A percentile compares a stretch with the other conserved stretches of the same genome.
These are phyloP conservation scores for Phialophora verrucosa DNA, from an alignment of 2,329 filamentous ascomycete genomes.

Conservation along the genomic window DNA sequence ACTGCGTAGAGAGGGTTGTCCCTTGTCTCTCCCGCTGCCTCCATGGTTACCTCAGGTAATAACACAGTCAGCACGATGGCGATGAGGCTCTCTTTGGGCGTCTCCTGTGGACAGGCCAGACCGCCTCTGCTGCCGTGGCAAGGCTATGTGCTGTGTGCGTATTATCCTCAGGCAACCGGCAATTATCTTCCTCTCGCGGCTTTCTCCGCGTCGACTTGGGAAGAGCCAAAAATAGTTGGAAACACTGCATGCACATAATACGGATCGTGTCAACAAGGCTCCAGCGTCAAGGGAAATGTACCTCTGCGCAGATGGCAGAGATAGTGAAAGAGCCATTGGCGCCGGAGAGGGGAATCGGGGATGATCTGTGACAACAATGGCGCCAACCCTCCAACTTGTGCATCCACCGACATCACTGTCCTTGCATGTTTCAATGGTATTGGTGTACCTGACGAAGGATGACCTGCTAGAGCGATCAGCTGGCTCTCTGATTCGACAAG, in stretches of 20 bases:
- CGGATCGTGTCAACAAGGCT: neutral
- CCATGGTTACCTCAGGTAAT: neutral
- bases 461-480: slow-evolving; percentile 3
- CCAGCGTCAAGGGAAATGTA: neutral
- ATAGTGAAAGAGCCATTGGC: neutral
- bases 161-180: neutral
- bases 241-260: neutral
- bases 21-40: neutral
- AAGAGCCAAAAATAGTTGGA: slow-evolving; percentile 6
- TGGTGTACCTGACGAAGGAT: slow-evolving; percentile 17
- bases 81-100: neutral
- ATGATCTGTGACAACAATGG: slow-evolving; percentile 9
- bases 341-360: neutral
- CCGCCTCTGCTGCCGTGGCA: neutral
- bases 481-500: slow-evolving; percentile 25
- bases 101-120: neutral
- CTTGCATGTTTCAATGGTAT: slow-evolving; percentile 14
- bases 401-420: slow-evolving; percentile 8
- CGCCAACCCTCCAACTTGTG: neutral
- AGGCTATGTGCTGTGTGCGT: neutral
- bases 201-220: neutral
- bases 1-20: neutral
- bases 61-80: slow-evolving; percentile 13
- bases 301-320: neutral
- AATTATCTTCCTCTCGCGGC: neutral